Evolutionary conservation across 345 rosid species (phyloP).

Genomic region (Euphorbia lathyris): DNA sequence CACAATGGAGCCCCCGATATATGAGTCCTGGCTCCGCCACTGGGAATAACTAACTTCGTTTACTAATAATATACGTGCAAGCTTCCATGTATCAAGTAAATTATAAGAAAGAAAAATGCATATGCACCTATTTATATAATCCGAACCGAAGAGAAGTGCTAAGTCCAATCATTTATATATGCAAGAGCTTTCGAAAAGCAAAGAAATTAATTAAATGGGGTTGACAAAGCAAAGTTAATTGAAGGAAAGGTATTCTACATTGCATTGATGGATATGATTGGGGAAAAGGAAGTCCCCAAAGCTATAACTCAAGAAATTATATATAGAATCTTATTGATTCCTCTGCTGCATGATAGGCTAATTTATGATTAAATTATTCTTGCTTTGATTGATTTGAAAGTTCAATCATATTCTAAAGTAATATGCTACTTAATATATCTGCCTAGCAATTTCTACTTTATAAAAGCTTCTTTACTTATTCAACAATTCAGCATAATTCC

Average conservation of each 20-base stretch:
- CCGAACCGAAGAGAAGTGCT: no score
- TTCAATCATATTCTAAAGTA: conserved; percentile 5
- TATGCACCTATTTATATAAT: no score
- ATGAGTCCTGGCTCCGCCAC: no score
- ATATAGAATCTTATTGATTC: neutral
- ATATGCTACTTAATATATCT: conserved; percentile 9
- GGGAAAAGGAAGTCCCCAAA: neutral
- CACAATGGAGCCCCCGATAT: no score
- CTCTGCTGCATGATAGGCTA: neutral
- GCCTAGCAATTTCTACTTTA: conserved; percentile 8
- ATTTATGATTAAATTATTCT: conserved; percentile 6
- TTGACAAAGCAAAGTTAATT: neutral
- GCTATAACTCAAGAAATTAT: neutral
- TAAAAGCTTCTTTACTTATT: conserved; percentile 19
- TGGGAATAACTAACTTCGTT: no score
- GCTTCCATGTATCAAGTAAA: no score
- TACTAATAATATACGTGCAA: no score
- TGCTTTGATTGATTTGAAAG: neutral
- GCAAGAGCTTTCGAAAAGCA: neutral
- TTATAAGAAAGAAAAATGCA: no score
- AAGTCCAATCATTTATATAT: neutral
- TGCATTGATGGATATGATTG: neutral
- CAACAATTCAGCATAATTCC: conserved; percentile 9
- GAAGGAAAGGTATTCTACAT: neutral
- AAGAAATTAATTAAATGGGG: neutral